Conservation (phyloP, 768 basidiomycete species). For the Trametes cinnabarina region DNA sequence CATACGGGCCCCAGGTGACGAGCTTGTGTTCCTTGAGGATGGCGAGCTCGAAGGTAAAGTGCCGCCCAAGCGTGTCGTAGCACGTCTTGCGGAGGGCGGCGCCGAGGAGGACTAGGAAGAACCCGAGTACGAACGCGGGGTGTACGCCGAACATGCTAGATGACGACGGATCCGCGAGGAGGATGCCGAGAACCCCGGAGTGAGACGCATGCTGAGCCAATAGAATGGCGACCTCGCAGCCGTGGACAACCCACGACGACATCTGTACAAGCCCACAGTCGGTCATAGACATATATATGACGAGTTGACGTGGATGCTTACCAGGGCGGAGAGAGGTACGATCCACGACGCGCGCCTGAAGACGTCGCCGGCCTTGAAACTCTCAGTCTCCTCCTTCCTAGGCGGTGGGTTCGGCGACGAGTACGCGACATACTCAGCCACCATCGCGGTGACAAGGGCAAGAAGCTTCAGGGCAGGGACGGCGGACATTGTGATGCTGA, state of each 20-base stretch:
- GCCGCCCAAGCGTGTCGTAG: constrained; percentile 14
- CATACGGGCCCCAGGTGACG: constrained; percentile 24
- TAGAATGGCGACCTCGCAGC: background rate
- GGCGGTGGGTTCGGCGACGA: constrained; percentile 3
- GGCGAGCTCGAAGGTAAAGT: constrained; percentile 22
- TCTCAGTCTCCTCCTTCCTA: background rate
- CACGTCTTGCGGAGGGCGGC: constrained; percentile 1
- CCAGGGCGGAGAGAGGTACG: background rate
- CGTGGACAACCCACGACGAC: background rate
- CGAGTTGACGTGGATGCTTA: background rate
- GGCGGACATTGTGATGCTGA: background rate
- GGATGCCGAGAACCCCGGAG: background rate
- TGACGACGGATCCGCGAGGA: background rate
- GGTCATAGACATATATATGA: background rate
- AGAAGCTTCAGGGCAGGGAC: too few relatives aligned
- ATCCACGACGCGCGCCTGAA: background rate
- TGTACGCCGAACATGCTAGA: too few relatives aligned
- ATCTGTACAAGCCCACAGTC: background rate
- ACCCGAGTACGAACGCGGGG: background rate
- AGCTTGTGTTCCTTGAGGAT: constrained; percentile 6
- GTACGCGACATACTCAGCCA: constrained; percentile 1
- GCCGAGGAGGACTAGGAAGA: background rate
- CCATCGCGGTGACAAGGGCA: background rate
- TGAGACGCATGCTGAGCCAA: background rate
- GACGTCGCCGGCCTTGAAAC: background rate